Percentiles rank a stretch among this genome's conserved stretches.
These are phyloP conservation scores for Citrus sp. DNA, from an alignment of 345 rosid genomes.

Conservation along the genomic window DNA sequence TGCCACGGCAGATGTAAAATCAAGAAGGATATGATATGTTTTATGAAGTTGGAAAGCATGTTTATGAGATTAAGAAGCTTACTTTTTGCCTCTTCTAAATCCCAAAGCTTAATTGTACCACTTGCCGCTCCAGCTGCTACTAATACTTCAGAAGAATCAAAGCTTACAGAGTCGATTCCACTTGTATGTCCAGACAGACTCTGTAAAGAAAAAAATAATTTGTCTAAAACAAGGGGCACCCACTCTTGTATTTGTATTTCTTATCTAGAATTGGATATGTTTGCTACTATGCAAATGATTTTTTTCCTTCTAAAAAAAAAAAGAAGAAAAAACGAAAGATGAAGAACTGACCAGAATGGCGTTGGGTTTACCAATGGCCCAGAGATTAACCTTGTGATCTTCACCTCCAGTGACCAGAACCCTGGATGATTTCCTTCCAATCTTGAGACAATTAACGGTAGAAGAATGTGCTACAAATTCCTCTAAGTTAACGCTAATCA, in stretches of 20 bases:
- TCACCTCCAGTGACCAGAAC: slow-evolving; percentile 97
- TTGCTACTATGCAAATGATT: background rate
- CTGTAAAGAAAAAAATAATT: slow-evolving; percentile 34
- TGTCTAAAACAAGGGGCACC: background rate
- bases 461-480: slow-evolving; percentile 98
- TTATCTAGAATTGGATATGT: background rate
- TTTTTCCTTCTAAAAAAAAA: background rate
- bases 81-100: slow-evolving; percentile 98
- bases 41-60: background rate
- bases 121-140: slow-evolving; percentile 99
- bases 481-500: slow-evolving; percentile 58
- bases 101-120: slow-evolving; percentile 98
- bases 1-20: slow-evolving; percentile 2
- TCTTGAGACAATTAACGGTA: slow-evolving; percentile 87
- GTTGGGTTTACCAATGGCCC: slow-evolving; percentile 99
- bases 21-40: background rate
- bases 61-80: slow-evolving; percentile 31
- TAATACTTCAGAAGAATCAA: slow-evolving; percentile 89
- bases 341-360: slow-evolving; percentile 88
- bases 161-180: slow-evolving; percentile 92
- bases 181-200: slow-evolving; percentile 96
- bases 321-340: background rate
- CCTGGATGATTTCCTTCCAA: slow-evolving; percentile 94
- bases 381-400: slow-evolving; percentile 96
- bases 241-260: background rate